Evolutionary conservation across 805 yeast genomes (phyloP), one percentile per base, ranked within the genome.

Genomic region (Kazachstania africana): DNA sequence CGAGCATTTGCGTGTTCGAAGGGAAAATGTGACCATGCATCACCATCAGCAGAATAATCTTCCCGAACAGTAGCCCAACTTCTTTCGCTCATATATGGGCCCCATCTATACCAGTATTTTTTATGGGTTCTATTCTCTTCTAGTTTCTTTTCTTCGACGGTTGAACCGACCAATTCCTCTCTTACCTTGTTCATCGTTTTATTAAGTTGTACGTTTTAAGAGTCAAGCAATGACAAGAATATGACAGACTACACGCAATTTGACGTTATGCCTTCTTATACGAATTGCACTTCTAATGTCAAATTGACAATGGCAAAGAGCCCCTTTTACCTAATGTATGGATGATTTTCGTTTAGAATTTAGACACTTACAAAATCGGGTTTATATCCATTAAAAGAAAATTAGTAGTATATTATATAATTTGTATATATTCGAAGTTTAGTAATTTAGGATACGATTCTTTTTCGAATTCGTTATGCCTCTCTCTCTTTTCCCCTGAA

Each of bases 1-100:
- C 96, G 63, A 15, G 85, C 71, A 37, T 74, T 66, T 2, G 93
- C 78, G 38, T 82, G 84, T 37, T 82, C 93, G 53, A 83, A 84
- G 6, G 93, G 82, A 57, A 85, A 85, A 44, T 74, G 72, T 24
- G 73, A 66, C 96, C 96, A 85, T 3, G 95, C 95, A 44, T 84
- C 84, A 26, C 96, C 96, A 43, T 75, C 70, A 31, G 58, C 64
- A 0, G 94, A 79, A 56, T 85, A 85, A 52, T 84, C 95, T 57
- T 85, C 95, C 37, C 95, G 63, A 4, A 81, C 88, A 1, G 83
- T 72, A 20, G 81, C 63, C 94, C 94, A 82, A 42, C 81, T 83
- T 32, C 95, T 68, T 56, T 87, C 95, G 30, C 84, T 73, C 29
- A 84, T 66, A 48, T 83, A 85, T 3, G 94, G 85, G 6, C 96